Percentiles rank a stretch among this genome's conserved stretches.
These are phyloP conservation scores for Diaporthe vexans DNA, from an alignment of 2,329 filamentous ascomycete genomes.

Conservation along the genomic window DNA sequence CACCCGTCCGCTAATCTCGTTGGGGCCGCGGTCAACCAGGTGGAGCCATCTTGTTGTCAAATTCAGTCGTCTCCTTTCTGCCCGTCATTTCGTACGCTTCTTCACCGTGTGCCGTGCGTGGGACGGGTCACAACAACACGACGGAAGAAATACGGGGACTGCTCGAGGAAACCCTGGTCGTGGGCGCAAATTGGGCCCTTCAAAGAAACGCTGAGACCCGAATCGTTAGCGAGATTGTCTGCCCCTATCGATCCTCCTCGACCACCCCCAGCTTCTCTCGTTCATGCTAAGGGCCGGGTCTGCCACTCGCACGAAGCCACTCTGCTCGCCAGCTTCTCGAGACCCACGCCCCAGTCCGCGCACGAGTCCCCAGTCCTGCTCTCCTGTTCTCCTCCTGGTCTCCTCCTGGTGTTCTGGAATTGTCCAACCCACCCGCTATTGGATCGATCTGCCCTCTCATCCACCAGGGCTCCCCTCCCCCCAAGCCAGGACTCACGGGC, in stretches of 20 bases:
- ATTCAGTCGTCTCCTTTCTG: constrained; percentile 15
- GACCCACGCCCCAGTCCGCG: constrained; percentile 29
- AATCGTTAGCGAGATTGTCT: constrained; percentile 59
- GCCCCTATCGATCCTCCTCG: constrained; percentile 50
- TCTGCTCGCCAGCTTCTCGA: constrained; percentile 31
- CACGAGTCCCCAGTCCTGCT: constrained; percentile 36
- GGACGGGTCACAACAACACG: constrained; percentile 33
- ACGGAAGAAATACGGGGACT: constrained; percentile 37
- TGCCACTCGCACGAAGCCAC: constrained; percentile 39
- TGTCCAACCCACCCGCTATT: constrained; percentile 33
- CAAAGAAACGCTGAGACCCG: constrained; percentile 48
- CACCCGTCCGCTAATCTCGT: constrained; percentile 32
- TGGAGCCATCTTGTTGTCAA: constrained; percentile 30
- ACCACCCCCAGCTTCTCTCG: constrained; percentile 50
- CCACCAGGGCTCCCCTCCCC: constrained; percentile 3
- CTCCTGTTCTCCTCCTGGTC: neutral
- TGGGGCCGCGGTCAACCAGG: constrained; percentile 28
- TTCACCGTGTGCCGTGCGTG: constrained; percentile 29
- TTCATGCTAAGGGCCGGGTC: constrained; percentile 53
- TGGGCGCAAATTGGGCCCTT: constrained; percentile 49
- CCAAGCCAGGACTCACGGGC: constrained; percentile 33
- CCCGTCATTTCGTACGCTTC: constrained; percentile 19
- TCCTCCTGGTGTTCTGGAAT: constrained; percentile 15
- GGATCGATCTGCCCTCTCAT: constrained; percentile 32
- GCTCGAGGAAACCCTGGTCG: constrained; percentile 43